Percentiles rank a stretch among this genome's conserved stretches.
phyloP scores from a whole-genome alignment of 2,329 filamentous ascomycete species.

The Dryadomyces quercivorus region DNA sequence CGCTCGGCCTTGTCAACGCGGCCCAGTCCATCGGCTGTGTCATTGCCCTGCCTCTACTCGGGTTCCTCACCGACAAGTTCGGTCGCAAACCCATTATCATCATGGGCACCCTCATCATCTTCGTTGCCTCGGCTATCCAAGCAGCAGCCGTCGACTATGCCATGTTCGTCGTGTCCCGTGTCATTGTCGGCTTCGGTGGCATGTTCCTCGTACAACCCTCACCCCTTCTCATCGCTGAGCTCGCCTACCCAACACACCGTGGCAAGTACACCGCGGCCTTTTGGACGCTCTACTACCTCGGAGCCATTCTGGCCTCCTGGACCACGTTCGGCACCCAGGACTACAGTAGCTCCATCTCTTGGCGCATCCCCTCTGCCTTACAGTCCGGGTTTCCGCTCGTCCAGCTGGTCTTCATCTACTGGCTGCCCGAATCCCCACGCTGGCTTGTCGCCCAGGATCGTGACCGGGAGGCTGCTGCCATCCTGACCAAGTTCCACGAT shows the following conservation, averaged over 20 bases:
- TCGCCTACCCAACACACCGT: constrained; percentile 8
- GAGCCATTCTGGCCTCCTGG: constrained; percentile 22
- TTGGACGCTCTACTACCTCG: constrained; percentile 2
- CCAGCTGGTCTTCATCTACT: constrained; percentile 24
- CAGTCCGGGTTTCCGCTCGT: constrained; percentile 32
- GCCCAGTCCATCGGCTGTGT: constrained; percentile 12
- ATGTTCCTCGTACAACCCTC: constrained; percentile 8
- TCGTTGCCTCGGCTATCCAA: constrained; percentile 43
- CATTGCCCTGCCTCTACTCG: constrained; percentile 7
- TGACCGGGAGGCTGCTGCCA: constrained; percentile 38
- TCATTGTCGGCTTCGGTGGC: constrained; percentile 11
- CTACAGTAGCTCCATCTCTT: constrained; percentile 12
- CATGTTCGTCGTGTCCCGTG: constrained; percentile 18
- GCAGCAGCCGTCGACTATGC: constrained; percentile 30
- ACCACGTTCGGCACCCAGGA: constrained; percentile 25
- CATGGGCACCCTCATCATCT: constrained; percentile 38
- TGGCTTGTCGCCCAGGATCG: constrained; percentile 33
- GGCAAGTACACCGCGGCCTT: constrained; percentile 1
- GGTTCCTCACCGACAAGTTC: constrained; percentile 27
- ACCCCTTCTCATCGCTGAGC: constrained; percentile 9
- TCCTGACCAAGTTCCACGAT: constrained; percentile 24
- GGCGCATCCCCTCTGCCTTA: constrained; percentile 28
- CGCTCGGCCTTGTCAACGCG: constrained; percentile 14
- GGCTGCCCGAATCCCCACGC: constrained; percentile 41
- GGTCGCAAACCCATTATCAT: constrained; percentile 43